Conservation (phyloP, 2,329 filamentous ascomycete species). For the Botryotinia narcissicola region DNA sequence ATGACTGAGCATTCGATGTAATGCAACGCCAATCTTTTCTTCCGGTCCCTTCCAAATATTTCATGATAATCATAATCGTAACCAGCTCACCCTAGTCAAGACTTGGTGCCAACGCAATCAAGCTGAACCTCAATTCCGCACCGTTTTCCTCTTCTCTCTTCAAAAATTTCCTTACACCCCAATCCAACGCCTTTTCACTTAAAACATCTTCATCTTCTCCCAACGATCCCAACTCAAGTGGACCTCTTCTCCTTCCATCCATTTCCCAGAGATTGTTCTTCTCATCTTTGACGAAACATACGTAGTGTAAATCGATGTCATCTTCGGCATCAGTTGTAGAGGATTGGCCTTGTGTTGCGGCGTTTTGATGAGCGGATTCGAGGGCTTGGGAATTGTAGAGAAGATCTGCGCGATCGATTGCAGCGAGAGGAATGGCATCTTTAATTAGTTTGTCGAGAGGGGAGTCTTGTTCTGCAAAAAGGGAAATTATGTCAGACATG, state of each 20-base stretch:
- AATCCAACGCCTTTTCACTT: constrained; percentile 70
- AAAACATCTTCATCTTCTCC: constrained; percentile 65
- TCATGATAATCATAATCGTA: constrained; percentile 17
- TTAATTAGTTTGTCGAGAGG: constrained; percentile 62
- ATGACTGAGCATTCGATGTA: neutral
- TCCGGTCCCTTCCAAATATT: neutral
- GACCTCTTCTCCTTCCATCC: constrained; percentile 68
- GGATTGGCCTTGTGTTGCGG: constrained; percentile 75
- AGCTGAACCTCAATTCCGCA: constrained; percentile 36
- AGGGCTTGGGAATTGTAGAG: constrained; percentile 76
- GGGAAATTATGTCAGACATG: neutral
- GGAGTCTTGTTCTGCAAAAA: constrained; percentile 37
- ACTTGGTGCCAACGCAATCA: constrained; percentile 34
- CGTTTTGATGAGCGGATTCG: constrained; percentile 74
- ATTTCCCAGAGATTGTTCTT: constrained; percentile 68
- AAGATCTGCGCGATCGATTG: constrained; percentile 65
- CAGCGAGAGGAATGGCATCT: constrained; percentile 67
- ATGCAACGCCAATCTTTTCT: constrained; percentile 5
- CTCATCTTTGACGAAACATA: constrained; percentile 81
- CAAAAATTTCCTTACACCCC: constrained; percentile 54
- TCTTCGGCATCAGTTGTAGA: constrained; percentile 74
- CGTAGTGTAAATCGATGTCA: constrained; percentile 87
- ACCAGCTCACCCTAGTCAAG: constrained; percentile 23
- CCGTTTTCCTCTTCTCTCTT: constrained; percentile 32
- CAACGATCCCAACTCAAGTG: constrained; percentile 45